phyloP scores from a whole-genome alignment of 352 stramenopile species.

The Phytophthora sojae region DNA sequence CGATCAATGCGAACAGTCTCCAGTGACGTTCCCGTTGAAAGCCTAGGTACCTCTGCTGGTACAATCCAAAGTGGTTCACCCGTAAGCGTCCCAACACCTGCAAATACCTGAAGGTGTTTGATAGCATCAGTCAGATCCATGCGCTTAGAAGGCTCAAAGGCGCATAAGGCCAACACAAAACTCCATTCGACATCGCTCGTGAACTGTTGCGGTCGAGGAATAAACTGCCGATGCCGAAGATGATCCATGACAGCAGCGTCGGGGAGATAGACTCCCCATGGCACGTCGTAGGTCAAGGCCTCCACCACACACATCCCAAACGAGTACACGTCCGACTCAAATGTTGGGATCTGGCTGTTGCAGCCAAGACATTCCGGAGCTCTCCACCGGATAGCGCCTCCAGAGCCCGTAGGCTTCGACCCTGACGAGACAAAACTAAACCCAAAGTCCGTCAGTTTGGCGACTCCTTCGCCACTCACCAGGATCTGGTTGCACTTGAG shows the following conservation, averaged over 20 bases:
- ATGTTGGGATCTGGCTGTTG: conserved; percentile 9
- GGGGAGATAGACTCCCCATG: conserved; percentile 13
- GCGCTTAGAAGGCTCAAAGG: conserved; percentile 18
- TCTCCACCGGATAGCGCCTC: conserved; percentile 28
- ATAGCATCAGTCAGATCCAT: conserved; percentile 11
- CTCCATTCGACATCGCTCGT: conserved; percentile 14
- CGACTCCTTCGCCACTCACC: conserved; percentile 27
- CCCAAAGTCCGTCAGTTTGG: conserved; percentile 45
- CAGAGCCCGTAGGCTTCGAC: background rate
- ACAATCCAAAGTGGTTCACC: background rate
- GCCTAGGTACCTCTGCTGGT: background rate
- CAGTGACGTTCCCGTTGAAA: background rate
- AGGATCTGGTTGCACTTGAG: conserved; percentile 80
- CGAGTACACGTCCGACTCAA: conserved; percentile 53
- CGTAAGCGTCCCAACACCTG: background rate
- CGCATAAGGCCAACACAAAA: conserved; percentile 23
- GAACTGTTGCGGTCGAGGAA: conserved; percentile 10
- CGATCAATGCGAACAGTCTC: background rate
- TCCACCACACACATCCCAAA: conserved; percentile 65
- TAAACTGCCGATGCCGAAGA: conserved; percentile 14
- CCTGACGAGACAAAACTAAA: conserved; percentile 15
- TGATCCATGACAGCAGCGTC: conserved; percentile 19
- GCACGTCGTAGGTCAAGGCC: conserved; percentile 14
- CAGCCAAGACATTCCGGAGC: conserved; percentile 39
- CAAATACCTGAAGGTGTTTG: conserved; percentile 10